Conservation (phyloP, 2,329 filamentous ascomycete species). For the Calonectria henricotiae region DNA sequence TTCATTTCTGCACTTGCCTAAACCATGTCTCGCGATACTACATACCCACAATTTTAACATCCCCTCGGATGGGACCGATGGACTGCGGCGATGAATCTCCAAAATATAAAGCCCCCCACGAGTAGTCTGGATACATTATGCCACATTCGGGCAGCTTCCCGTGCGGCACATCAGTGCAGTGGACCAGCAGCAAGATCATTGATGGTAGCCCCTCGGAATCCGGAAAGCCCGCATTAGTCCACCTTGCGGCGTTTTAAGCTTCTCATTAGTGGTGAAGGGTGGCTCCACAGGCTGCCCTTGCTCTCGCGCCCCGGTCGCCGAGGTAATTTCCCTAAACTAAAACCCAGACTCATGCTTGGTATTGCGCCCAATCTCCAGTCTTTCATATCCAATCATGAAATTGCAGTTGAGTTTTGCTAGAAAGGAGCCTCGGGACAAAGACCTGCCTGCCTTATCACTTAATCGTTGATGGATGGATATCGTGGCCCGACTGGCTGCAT, state of each 20-base stretch:
- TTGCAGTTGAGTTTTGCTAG: too few species aligned
- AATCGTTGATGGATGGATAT: too few species aligned
- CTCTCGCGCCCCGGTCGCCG: neutral
- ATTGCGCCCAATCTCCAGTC: too few species aligned
- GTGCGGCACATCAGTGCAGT: neutral
- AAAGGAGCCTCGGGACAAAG: too few species aligned
- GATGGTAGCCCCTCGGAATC: neutral
- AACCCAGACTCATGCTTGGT: neutral
- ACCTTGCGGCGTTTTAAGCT: conserved; percentile 14
- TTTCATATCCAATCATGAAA: too few species aligned
- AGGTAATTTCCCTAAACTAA: neutral
- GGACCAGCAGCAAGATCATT: neutral
- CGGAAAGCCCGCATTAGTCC: neutral
- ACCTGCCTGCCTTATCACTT: too few species aligned
- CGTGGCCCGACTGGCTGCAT: too few species aligned
- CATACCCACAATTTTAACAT: conserved; percentile 7
- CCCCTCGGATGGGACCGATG: neutral
- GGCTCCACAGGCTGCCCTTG: neutral
- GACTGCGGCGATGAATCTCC: neutral
- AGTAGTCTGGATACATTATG: neutral
- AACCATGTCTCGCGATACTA: neutral
- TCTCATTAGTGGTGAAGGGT: neutral
- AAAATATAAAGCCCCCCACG: conserved; percentile 1
- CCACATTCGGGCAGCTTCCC: neutral
- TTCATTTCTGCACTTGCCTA: neutral